These are phyloP conservation scores for Leishmania amazonensis DNA, from an alignment of 208 protist species.

Conservation along the genomic window DNA sequence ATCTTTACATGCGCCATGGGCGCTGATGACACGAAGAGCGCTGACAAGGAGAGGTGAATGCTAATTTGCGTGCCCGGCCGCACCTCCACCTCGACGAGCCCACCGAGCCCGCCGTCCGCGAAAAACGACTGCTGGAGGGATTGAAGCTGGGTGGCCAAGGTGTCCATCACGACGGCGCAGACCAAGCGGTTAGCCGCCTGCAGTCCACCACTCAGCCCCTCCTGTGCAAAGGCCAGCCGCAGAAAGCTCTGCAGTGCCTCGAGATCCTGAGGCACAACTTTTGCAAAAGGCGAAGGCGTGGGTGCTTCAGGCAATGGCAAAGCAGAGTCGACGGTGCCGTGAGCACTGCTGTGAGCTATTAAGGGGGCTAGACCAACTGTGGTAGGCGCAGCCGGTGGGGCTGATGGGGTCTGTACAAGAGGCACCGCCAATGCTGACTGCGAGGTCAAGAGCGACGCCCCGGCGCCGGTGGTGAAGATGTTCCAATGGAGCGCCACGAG, in stretches of 20 bases:
- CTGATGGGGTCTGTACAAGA: neutral
- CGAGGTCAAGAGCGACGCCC: conserved; percentile 14
- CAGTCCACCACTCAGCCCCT: conserved; percentile 60
- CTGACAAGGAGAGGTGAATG: conserved; percentile 33
- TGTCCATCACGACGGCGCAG: conserved; percentile 65
- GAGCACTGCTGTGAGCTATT: neutral
- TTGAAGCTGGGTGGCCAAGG: conserved; percentile 51
- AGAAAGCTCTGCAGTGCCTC: conserved; percentile 54
- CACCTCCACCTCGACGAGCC: conserved; percentile 48
- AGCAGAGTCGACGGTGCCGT: neutral
- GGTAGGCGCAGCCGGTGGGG: neutral
- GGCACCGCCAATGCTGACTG: neutral
- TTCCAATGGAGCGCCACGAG: conserved; percentile 64
- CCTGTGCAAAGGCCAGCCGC: conserved; percentile 40
- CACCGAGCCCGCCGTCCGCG: conserved; percentile 39
- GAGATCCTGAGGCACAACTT: conserved; percentile 37
- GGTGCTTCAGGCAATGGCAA: neutral
- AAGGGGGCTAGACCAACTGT: neutral
- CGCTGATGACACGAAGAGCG: conserved; percentile 2
- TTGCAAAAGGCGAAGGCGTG: neutral
- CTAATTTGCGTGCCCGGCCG: conserved; percentile 65
- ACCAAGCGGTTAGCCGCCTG: conserved; percentile 58
- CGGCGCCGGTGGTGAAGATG: conserved; percentile 32
- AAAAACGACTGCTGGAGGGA: conserved; percentile 48
- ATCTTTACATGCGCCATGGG: conserved; percentile 38